Base-by-base conservation (phyloP, 2,329 filamentous ascomycete genomes). In the Talaromyces sp. region DNA sequence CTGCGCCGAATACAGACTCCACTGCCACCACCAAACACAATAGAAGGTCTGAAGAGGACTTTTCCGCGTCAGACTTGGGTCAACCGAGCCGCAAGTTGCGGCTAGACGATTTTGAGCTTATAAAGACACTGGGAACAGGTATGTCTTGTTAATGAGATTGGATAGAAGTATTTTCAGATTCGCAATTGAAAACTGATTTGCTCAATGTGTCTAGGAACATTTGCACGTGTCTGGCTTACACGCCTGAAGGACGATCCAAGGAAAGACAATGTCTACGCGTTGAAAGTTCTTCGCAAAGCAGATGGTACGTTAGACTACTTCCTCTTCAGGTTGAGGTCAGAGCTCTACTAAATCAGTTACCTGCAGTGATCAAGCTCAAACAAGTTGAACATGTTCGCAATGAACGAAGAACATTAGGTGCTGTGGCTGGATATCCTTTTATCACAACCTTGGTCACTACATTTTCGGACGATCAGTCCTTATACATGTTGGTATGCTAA, bases 321-420 rank as follows among this genome's bases (percentile, higher is more conserved):
- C 36, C 5, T 15, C 17, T 21, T 11, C 5, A 31, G 2, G 39
- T 25, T 25, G n/a, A 21, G n/a, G n/a, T n/a, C n/a, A n/a, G n/a
- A n/a, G 36, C 25, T n/a, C 10, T 60, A 61, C 54, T 37, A 33
- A 55, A 28, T 43, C 13, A 37, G 17, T 56, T 63, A 58, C 61
- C 28, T 22, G 5, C 60, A 79, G 78, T 80, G 55, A 78, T 80
- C 66, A 82, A 84, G 59, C 73, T 87, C 65, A 87, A 87, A 76
- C 84, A 87, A 66, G 83, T 87, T 62, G 84, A 87, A 73, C 84
- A 87, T 73, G 84, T 87, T 50, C 81, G 83, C 63, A 87, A 86
- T 72, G 84, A 87, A 74, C 80, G 84, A 64, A 84, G 83, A 64
- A 80, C 84, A 36, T 80, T 87, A 19, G 80, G 81, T 35, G 80